Percentiles rank a stretch among this genome's conserved stretches.
Evolutionary conservation across 352 stramenopile species (phyloP).

Genomic region (Ophiocytium majus): DNA sequence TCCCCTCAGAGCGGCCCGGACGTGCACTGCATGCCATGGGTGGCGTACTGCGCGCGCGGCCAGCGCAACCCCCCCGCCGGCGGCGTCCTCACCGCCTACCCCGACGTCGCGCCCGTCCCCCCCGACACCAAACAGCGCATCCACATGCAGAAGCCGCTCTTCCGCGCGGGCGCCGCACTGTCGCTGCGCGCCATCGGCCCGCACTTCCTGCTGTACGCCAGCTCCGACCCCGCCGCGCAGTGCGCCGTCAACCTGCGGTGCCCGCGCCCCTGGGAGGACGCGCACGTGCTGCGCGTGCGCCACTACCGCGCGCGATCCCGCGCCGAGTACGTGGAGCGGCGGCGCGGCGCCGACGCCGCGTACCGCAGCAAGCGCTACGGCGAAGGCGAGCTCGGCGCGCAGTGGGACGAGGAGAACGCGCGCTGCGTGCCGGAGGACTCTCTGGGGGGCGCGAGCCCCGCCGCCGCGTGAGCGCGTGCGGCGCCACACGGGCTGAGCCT

Average conservation of each 20-base stretch:
- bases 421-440: slow-evolving; percentile 14
- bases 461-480: neutral
- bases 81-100: neutral
- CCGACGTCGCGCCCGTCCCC: neutral
- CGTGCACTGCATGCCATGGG: slow-evolving; percentile 52
- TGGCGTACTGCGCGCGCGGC: slow-evolving; percentile 39
- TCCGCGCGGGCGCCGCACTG: slow-evolving; percentile 25
- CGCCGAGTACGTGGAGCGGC: slow-evolving; percentile 45
- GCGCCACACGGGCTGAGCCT: neutral
- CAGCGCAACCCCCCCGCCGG: slow-evolving; percentile 20
- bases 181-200: slow-evolving; percentile 35
- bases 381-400: slow-evolving; percentile 13
- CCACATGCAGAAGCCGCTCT: slow-evolving; percentile 53
- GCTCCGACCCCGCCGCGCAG: slow-evolving; percentile 21
- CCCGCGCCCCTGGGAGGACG: slow-evolving; percentile 37
- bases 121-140: slow-evolving; percentile 18
- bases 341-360: slow-evolving; percentile 36
- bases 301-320: slow-evolving; percentile 45
- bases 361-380: slow-evolving; percentile 37
- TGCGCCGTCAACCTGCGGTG: slow-evolving; percentile 32
- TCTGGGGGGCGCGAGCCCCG: neutral
- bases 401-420: slow-evolving; percentile 42
- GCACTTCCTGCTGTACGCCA: slow-evolving; percentile 42
- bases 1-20: neutral
- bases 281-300: slow-evolving; percentile 27